Conservation (phyloP, 352 stramenopile species). For the Phytophthora megakarya region DNA sequence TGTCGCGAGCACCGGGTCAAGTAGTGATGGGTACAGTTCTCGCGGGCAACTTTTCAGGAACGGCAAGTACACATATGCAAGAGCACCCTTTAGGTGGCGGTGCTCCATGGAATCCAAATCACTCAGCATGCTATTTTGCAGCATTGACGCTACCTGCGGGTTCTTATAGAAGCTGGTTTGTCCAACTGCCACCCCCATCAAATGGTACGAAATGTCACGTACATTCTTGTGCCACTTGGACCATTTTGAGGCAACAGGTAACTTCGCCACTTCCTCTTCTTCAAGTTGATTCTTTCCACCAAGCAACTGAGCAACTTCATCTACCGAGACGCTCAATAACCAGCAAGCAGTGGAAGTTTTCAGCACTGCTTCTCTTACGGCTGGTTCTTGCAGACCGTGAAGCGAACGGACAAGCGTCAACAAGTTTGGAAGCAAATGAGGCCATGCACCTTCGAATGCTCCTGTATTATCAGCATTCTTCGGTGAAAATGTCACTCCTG, state of each 20-base stretch:
- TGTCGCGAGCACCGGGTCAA: conserved; percentile 62
- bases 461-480: conserved; percentile 33
- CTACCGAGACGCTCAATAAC: conserved; percentile 70
- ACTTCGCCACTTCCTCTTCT: conserved; percentile 65
- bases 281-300: conserved; percentile 76
- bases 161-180: conserved; percentile 62
- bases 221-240: conserved; percentile 86
- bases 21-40: conserved; percentile 59
- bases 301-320: conserved; percentile 77
- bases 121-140: conserved; percentile 70
- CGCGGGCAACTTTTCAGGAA: conserved; percentile 73
- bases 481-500: conserved; percentile 30
- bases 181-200: conserved; percentile 63
- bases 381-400: conserved; percentile 59
- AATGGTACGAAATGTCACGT: conserved; percentile 78
- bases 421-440: conserved; percentile 74
- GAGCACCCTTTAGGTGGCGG: conserved; percentile 64
- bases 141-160: conserved; percentile 44
- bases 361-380: conserved; percentile 56
- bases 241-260: conserved; percentile 56
- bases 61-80: conserved; percentile 75
- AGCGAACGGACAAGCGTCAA: conserved; percentile 60
- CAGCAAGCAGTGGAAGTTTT: conserved; percentile 66
- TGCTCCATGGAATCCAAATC: conserved; percentile 75
- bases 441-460: conserved; percentile 63